A percentile compares a stretch with the other conserved stretches of the same genome.
These are phyloP conservation scores for Neolentinus lepideus DNA, from an alignment of 1,284 basidiomycete genomes.

Conservation along the genomic window DNA sequence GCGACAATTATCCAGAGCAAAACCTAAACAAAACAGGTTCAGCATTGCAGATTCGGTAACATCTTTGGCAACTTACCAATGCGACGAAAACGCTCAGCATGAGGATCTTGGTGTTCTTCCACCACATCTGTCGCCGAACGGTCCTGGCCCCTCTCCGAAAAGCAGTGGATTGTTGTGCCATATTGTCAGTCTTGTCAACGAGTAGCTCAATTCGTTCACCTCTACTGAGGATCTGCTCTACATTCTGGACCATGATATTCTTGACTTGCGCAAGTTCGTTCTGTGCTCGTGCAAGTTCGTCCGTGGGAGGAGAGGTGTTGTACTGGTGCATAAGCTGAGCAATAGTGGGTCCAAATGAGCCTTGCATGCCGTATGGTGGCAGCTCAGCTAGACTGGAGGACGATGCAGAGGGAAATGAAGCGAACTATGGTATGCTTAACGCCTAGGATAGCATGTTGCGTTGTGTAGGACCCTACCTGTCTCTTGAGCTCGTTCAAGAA, in stretches of 20 bases:
- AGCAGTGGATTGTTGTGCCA: constrained; percentile 93
- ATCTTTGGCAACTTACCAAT: constrained; percentile 47
- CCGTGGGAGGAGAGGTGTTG: constrained; percentile 85
- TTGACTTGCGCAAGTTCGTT: constrained; percentile 90
- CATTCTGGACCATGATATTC: constrained; percentile 97
- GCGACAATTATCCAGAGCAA: constrained; percentile 78
- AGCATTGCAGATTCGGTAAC: neutral
- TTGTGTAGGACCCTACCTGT: constrained; percentile 33
- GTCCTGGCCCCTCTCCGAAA: constrained; percentile 88
- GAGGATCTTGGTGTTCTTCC: constrained; percentile 82
- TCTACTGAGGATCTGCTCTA: constrained; percentile 88
- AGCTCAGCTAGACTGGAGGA: constrained; percentile 41
- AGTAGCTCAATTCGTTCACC: constrained; percentile 95
- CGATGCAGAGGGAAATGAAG: constrained; percentile 40
- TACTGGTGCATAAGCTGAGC: constrained; percentile 77
- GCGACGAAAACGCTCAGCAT: constrained; percentile 67
- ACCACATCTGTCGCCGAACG: constrained; percentile 94
- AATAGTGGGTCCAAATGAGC: constrained; percentile 59
- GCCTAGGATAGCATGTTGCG: constrained; percentile 6
- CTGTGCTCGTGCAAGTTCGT: constrained; percentile 88
- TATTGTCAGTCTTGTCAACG: constrained; percentile 95
- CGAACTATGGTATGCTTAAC: constrained; percentile 41
- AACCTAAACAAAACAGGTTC: constrained; percentile 35
- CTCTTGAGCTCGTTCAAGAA: constrained; percentile 87
- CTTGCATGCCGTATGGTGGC: constrained; percentile 63